Base-by-base conservation (phyloP, 73 alveolate species). In the Paramecium pentaurelia region DNA sequence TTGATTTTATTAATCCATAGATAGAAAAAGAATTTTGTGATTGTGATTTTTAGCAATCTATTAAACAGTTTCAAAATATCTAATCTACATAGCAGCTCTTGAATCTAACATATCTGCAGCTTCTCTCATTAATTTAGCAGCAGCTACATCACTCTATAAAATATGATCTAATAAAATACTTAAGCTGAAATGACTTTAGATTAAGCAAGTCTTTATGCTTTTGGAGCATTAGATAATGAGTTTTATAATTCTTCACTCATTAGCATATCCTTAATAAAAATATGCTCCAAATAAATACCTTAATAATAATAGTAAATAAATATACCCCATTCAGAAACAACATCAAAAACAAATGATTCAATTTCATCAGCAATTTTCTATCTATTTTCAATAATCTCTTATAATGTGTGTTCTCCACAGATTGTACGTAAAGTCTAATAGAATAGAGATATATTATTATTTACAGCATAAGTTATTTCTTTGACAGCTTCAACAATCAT, bases 51-150 rank as follows among this genome's bases (percentile, higher is more conserved):
- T 60, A 6, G 94, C 86, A 36, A 88, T 88, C 25, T 18, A 3
- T 20, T 37, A 70, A 18, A 88, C 58, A 11, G 86, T 80, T 38
- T 88, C 94, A 44, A 88, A 88, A 58, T 88, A 88, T 88, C 94
- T 60, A 42, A 88, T 88, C 71, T 88, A 80, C 94, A 88, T 88
- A 20, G 94, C 94, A 16, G 94, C 94, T 70, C 71, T 80, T 20
- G 90, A 58, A 37, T 75, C 75, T 5, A 88, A 88, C 94, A 88
- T 88, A 42, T 88, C 94, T 2, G 94, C 88, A 14, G 94, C 94
- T 71, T 88, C 45, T 88, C 94, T 88, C 83, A 88, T 75, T 10
- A 88, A 28, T 88, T 88, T 88, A 11, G 94, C 94, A 40, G 83
- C 86, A 30, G 73, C 83, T 0, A 88, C 94, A 88, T 88, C 94